Conservation (phyloP, 768 basidiomycete genomes). For the Agrocybe chaxingu region DNA sequence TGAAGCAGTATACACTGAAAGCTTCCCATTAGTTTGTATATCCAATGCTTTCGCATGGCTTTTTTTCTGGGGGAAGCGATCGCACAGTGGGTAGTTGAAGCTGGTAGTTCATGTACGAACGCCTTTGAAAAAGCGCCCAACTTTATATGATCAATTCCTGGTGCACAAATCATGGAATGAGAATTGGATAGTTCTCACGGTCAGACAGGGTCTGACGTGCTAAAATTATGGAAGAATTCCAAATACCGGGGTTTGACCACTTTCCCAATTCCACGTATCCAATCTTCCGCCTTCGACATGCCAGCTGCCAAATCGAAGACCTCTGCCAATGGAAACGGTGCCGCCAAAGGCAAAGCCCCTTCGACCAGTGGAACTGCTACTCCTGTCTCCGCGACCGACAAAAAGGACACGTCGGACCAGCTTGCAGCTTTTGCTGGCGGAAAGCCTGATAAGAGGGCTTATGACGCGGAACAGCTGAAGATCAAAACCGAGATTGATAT, state of each 20-base stretch:
- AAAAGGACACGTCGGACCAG: constrained; percentile 43
- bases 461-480: constrained; percentile 81
- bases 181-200: constrained; percentile 17
- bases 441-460: constrained; percentile 82
- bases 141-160: too few species aligned
- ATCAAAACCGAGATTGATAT: constrained; percentile 83
- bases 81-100: not conserved
- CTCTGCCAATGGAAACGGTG: constrained; percentile 36
- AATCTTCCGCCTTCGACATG: constrained; percentile 24
- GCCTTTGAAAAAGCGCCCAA: too few species aligned
- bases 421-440: constrained; percentile 36
- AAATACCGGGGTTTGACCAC: constrained; percentile 13
- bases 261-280: constrained; percentile 20
- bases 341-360: constrained; percentile 39
- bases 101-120: not conserved
- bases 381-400: constrained; percentile 37
- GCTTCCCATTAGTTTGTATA: not conserved
- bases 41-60: constrained; percentile 10
- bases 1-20: constrained; percentile 5
- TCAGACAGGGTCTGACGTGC: constrained; percentile 18
- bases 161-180: too few species aligned
- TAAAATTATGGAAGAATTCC: constrained; percentile 14
- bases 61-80: constrained; percentile 5
- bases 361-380: constrained; percentile 47
- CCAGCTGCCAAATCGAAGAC: constrained; percentile 57